These are phyloP conservation scores for Cadophora luteo-olivacea DNA, from an alignment of 2,329 filamentous ascomycete genomes.

Conservation along the genomic window DNA sequence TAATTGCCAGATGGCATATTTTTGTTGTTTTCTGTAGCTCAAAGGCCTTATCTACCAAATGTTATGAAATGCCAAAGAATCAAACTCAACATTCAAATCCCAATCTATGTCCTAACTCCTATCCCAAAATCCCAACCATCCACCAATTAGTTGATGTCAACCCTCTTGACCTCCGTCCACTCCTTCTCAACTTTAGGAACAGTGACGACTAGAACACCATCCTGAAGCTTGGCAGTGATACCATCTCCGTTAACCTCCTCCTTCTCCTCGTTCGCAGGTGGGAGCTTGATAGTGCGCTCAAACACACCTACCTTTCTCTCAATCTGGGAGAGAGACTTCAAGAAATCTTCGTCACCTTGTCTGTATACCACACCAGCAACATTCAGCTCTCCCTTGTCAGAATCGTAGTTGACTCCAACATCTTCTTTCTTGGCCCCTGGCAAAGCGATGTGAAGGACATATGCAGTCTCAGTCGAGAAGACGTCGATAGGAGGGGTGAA, in stretches of 20 bases:
- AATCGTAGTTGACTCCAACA: constrained; percentile 77
- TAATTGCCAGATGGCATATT: constrained; percentile 39
- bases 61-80: constrained; percentile 22
- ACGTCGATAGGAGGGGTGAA: constrained; percentile 76
- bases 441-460: constrained; percentile 74
- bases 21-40: constrained; percentile 32
- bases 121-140: constrained; percentile 19
- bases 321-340: constrained; percentile 64
- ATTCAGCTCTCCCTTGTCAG: constrained; percentile 68
- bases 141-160: constrained; percentile 56
- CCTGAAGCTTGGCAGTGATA: constrained; percentile 79
- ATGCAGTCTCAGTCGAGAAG: constrained; percentile 71
- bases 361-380: constrained; percentile 77
- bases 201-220: constrained; percentile 78
- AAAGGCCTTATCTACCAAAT: constrained; percentile 30
- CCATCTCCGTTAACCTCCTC: constrained; percentile 65
- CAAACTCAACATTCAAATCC: background rate
- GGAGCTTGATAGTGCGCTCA: constrained; percentile 71
- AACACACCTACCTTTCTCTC: constrained; percentile 79
- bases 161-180: constrained; percentile 67
- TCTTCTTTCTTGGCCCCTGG: constrained; percentile 83
- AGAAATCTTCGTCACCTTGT: constrained; percentile 71
- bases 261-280: constrained; percentile 56
- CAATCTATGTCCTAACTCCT: constrained; percentile 10
- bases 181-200: constrained; percentile 75